Percentiles rank a stretch among this genome's conserved stretches.
Evolutionary conservation across 306 rosid genomes (phyloP).

Genomic region (Alnus rubra): DNA sequence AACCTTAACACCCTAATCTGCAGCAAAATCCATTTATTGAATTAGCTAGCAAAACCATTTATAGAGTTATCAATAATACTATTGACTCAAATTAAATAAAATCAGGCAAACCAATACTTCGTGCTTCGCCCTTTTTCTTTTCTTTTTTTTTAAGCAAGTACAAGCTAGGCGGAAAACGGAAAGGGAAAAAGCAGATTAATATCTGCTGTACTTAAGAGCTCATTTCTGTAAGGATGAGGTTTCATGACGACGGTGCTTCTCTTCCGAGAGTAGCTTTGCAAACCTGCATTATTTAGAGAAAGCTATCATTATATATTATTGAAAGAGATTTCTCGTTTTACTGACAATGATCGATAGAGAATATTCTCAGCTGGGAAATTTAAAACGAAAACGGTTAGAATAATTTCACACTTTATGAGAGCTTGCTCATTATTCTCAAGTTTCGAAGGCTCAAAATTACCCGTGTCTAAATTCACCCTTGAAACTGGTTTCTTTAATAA

Average conservation of each 20-base stretch:
- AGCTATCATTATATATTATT: neutral
- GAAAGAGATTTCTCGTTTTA: neutral
- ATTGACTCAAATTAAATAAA: too few relatives aligned
- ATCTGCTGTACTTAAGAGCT: too few relatives aligned
- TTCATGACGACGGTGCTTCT: neutral
- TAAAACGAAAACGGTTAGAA: neutral
- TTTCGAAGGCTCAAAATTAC: conserved; percentile 2
- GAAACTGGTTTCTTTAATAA: conserved; percentile 29
- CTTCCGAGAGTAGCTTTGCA: neutral
- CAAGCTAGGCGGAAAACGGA: too few relatives aligned
- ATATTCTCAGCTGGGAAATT: neutral
- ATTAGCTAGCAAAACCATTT: too few relatives aligned
- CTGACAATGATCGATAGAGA: neutral
- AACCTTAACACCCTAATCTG: too few relatives aligned
- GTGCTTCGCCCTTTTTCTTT: too few relatives aligned
- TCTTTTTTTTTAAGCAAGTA: too few relatives aligned
- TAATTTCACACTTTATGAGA: conserved; percentile 17
- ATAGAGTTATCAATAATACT: too few relatives aligned
- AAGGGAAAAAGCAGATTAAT: too few relatives aligned
- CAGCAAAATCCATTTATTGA: too few relatives aligned
- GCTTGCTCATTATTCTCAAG: conserved; percentile 31
- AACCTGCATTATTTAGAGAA: neutral
- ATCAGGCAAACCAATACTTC: too few relatives aligned
- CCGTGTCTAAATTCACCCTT: conserved; percentile 25
- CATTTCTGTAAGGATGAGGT: neutral